A percentile compares a stretch with the other conserved stretches of the same genome.
These are phyloP conservation scores for Botrytis elliptica DNA, from an alignment of 2,329 filamentous ascomycete species.

Conservation along the genomic window DNA sequence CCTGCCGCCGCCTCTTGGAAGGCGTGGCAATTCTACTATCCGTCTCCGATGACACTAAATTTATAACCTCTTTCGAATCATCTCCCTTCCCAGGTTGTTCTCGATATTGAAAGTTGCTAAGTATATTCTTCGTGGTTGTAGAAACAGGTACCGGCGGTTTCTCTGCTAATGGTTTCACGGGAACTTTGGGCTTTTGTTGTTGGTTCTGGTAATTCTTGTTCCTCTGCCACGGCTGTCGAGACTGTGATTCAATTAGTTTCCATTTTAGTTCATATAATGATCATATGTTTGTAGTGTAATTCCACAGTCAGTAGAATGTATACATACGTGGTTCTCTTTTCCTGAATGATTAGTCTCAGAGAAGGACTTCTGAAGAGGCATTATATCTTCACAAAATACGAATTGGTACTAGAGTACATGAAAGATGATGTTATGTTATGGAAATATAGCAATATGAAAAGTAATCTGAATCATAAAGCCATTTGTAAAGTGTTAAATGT, in stretches of 20 bases:
- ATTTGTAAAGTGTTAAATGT: not conserved
- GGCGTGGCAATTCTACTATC: slow-evolving; percentile 35
- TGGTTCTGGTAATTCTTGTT: slow-evolving; percentile 37
- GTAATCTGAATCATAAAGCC: not conserved
- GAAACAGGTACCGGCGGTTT: slow-evolving; percentile 43
- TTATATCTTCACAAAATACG: slow-evolving; percentile 24
- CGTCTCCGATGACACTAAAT: slow-evolving; percentile 24
- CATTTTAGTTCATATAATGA: not conserved
- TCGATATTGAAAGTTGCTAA: slow-evolving; percentile 57
- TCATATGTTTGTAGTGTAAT: not conserved
- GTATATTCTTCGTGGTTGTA: slow-evolving; percentile 58
- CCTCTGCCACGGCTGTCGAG: slow-evolving; percentile 34
- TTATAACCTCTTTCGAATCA: slow-evolving; percentile 29
- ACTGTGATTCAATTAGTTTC: slow-evolving; percentile 24
- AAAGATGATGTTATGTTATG: not conserved
- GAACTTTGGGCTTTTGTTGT: slow-evolving; percentile 22
- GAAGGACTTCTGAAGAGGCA: slow-evolving; percentile 42
- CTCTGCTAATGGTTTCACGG: slow-evolving; percentile 33
- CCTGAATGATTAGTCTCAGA: slow-evolving; percentile 40
- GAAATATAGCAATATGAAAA: not conserved
- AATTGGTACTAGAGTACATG: not conserved
- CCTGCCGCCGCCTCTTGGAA: slow-evolving; percentile 3
- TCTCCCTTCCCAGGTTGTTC: slow-evolving; percentile 29
- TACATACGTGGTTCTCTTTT: slow-evolving; percentile 32
- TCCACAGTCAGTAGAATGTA: not conserved